phyloP scores from a whole-genome alignment of 805 yeast species.

The Suhomyces sp. region DNA sequence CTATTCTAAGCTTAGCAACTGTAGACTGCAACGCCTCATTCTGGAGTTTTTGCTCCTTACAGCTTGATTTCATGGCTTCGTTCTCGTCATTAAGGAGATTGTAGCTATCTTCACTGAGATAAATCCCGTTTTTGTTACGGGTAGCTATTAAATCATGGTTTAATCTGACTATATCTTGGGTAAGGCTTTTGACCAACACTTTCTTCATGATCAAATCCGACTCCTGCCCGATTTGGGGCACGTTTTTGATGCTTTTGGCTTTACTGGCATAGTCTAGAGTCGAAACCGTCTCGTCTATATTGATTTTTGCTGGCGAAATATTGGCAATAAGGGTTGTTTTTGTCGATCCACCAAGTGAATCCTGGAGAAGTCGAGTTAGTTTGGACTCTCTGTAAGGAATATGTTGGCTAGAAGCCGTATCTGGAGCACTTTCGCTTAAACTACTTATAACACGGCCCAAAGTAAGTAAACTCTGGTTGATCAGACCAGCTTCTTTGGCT shows the following conservation, averaged over 20 bases:
- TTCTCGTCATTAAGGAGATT: conserved; percentile 20
- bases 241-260: conserved; percentile 75
- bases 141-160: conserved; percentile 62
- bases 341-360: conserved; percentile 83
- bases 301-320: conserved; percentile 74
- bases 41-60: conserved; percentile 25
- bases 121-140: conserved; percentile 62
- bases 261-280: conserved; percentile 85
- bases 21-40: conserved; percentile 1
- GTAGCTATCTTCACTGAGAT: conserved; percentile 58
- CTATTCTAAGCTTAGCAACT: neutral
- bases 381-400: conserved; percentile 86
- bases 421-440: conserved; percentile 25
- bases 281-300: conserved; percentile 78
- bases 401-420: conserved; percentile 33
- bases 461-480: conserved; percentile 82
- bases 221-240: conserved; percentile 48
- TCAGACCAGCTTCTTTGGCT: conserved; percentile 91
- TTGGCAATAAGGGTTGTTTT: conserved; percentile 87
- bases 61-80: conserved; percentile 26
- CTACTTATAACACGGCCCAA: conserved; percentile 84
- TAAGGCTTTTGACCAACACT: conserved; percentile 51
- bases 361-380: conserved; percentile 66
- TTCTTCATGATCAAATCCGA: conserved; percentile 46
- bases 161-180: conserved; percentile 51